phyloP scores from a whole-genome alignment of 2,329 filamentous ascomycete genomes.

The Rhytidhysteron rufulum region DNA sequence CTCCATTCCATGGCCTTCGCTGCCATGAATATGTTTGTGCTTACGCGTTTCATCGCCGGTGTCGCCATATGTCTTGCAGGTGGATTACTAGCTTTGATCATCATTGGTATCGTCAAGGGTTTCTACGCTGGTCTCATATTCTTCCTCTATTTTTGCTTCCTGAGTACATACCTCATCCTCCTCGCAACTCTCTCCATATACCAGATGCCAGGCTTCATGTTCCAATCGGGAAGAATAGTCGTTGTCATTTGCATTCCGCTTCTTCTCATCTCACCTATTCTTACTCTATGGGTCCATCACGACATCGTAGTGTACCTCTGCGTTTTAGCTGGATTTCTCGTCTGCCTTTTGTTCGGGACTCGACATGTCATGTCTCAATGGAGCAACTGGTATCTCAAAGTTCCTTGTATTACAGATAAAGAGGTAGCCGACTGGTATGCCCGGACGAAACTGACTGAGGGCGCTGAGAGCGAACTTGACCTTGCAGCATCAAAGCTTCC shows the following conservation, averaged over 20 bases:
- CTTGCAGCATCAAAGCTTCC: conserved; percentile 49
- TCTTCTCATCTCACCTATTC: conserved; percentile 54
- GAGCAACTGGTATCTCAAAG: conserved; percentile 55
- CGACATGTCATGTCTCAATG: conserved; percentile 55
- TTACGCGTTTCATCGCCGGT: conserved; percentile 49
- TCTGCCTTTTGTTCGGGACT: conserved; percentile 50
- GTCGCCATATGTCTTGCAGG: conserved; percentile 50
- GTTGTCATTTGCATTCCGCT: conserved; percentile 55
- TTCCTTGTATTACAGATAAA: conserved; percentile 48
- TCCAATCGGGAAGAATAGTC: conserved; percentile 55
- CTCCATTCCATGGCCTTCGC: conserved; percentile 55
- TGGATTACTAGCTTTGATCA: conserved; percentile 50
- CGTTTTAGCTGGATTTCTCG: conserved; percentile 52
- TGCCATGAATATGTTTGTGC: conserved; percentile 53
- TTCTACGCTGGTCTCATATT: conserved; percentile 52
- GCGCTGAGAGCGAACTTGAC: conserved; percentile 38
- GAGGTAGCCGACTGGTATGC: conserved; percentile 50
- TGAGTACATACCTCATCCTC: conserved; percentile 57
- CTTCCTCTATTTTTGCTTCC: conserved; percentile 54
- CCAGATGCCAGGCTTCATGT: conserved; percentile 51
- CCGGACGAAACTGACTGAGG: conserved; percentile 23
- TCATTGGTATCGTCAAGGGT: conserved; percentile 44
- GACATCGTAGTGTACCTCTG: conserved; percentile 56
- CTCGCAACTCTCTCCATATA: conserved; percentile 47
- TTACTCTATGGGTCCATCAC: conserved; percentile 51